Evolutionary conservation across 2,329 filamentous ascomycete species (phyloP).

Genomic region (Byssoonygena ceratinophila): DNA sequence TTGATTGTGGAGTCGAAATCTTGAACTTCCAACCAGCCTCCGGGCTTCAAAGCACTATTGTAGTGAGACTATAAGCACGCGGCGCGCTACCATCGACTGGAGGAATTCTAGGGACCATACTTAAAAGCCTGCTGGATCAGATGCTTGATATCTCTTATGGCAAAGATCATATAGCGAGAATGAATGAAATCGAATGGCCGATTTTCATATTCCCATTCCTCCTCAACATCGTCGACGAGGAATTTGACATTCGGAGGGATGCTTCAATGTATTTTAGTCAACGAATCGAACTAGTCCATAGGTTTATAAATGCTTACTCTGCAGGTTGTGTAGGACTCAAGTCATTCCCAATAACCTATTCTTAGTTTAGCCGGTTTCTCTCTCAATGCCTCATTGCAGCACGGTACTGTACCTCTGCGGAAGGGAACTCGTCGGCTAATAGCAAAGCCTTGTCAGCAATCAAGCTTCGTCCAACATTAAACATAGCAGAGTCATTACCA

Average conservation of each 20-base stretch:
- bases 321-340: conserved; percentile 14
- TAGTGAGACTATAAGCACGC: background rate
- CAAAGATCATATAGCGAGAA: conserved; percentile 41
- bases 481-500: conserved; percentile 11
- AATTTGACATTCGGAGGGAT: conserved; percentile 52
- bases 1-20: conserved; percentile 27
- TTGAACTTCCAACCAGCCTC: conserved; percentile 35
- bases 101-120: background rate
- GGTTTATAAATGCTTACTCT: conserved; percentile 3
- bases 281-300: background rate
- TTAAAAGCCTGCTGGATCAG: conserved; percentile 6
- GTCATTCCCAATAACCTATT: conserved; percentile 16
- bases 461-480: background rate
- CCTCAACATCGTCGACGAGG: conserved; percentile 52
- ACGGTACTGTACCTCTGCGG: conserved; percentile 14
- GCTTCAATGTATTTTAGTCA: conserved; percentile 21
- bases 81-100: too few species aligned
- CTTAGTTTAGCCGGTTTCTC: background rate
- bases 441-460: background rate
- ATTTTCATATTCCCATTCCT: conserved; percentile 45
- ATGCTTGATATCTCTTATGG: conserved; percentile 43
- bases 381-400: background rate
- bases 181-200: conserved; percentile 48
- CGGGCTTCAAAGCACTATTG: conserved; percentile 25
- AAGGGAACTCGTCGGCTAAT: conserved; percentile 14